Base-by-base conservation (phyloP, 2,329 filamentous ascomycete genomes). In the Calonectria naviculata region DNA sequence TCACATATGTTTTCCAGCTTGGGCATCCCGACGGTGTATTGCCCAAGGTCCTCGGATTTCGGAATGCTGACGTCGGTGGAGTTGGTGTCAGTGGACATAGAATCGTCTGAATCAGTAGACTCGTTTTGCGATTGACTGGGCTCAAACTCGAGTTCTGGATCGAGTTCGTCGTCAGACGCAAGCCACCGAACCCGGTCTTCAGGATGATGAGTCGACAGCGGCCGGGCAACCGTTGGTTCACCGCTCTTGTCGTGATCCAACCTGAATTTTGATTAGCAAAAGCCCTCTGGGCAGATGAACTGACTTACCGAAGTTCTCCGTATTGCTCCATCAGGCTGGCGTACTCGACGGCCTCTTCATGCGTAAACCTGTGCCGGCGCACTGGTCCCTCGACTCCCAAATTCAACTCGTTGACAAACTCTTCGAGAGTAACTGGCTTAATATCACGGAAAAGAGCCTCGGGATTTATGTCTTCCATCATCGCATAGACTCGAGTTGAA, bases 321-420 rank as follows among this genome's bases (percentile, higher is more conserved):
- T 47, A 52, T 12, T 62, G 36, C 1, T 60, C 54, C 36, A 78
- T 65, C 1, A 24, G 21, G 9, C 61, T 15, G 9, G 72, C 26
- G 12, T 75, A 64, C 6, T 49, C 38, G 24, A 71, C 29, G 0
- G 78, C 71, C 13, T 81, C 75, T 8, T 76, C 56, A 13, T 28
- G 21, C 0, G 75, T 75, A 58, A 81, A 81, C n/a, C 62, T 66
- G 62, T 77, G 74, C 9, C 72, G 71, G 56, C 72, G 74, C 44
- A 76, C 75, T 36, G 69, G 71, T 5, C 68, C 72, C 10, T 73
- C 63, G 49, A 74, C 75, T 19, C 62, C 67, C 9, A 34, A 29
- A 28, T 82, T 82, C 47, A 82, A 29, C 31, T 73, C 70, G 13
- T 44, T 42, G 29, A 81, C 17, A 19, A 81, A 81, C 8, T 67